Base-by-base conservation (phyloP, 441 rosid genomes). In the Brassica hybrid region DNA sequence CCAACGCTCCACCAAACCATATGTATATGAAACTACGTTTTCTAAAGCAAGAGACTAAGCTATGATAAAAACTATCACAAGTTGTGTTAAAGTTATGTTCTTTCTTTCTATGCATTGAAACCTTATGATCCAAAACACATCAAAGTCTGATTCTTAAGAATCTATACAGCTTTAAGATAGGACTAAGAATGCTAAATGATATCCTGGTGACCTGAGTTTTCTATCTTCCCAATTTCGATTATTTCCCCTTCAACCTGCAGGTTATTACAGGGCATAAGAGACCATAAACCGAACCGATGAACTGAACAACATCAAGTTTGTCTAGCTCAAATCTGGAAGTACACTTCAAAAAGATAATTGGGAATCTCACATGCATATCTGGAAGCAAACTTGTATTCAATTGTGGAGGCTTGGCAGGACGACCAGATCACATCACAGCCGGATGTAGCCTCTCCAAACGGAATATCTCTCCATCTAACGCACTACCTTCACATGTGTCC, bases 401-500 rank as follows among this genome's bases (percentile, higher is more conserved):
- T 62, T 83, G 86, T 56, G 75, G 52, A 9, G 91, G 80, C 38
- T 88, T 93, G 1, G 61, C 84, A 52, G 74, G 79, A 81, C 85
- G 90, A 0, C 82, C 88, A 21, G 23, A 21, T 21, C 23, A 63
- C 84, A 87, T 94, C 56, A 91, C 91, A 6, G 98, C 89, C 0
- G 92, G 84, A 70, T 91, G 97, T 48, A 90, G 84, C 34, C 90
- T 81, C 83, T 94, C 98, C 80, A 94, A 71, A 23, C 94, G 88
- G 19, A 90, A 89, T 0, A 79, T 81, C 75, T 83, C 75, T 11
- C 97, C 96, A 41, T 92, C 94, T 10, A 90, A 94, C 75, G 41
- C 18, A 90, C 90, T 88, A 17, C 98, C 96, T 80, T 92, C 93
- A 79, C 89, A 94, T 13, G 88, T 81, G 56, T 90, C 91, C 79